Percentiles rank a stretch among this genome's conserved stretches.
Conservation (phyloP, 108 stramenopile species). For the Parmales sp. region DNA sequence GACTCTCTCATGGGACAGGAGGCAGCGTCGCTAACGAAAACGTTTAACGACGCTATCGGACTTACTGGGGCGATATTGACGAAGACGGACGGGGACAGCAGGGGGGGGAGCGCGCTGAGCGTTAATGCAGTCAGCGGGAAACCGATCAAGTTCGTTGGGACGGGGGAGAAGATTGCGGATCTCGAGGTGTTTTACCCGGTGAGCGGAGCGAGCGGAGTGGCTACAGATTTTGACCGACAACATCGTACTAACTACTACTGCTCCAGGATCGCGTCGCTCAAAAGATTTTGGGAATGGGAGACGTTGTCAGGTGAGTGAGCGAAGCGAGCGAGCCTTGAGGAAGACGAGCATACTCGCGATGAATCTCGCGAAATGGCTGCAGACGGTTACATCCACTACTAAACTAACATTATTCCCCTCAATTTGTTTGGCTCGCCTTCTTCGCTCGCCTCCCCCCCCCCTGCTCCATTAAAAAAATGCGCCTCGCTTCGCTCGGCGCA, state of each 20-base stretch:
- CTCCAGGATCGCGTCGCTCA: no score
- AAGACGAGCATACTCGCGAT: no score
- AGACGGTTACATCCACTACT: no score
- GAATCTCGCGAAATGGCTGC: no score
- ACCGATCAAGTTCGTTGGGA: constrained; percentile 93
- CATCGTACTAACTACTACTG: no score
- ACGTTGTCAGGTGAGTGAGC: constrained; percentile 52
- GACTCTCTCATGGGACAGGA: constrained; percentile 98
- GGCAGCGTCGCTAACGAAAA: constrained; percentile 82
- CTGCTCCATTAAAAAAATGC: no score
- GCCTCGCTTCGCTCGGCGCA: no score
- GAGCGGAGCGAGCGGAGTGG: constrained; percentile 89
- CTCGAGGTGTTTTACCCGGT: constrained; percentile 93
- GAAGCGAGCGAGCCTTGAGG: not conserved
- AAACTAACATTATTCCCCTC: no score
- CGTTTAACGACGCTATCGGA: constrained; percentile 83
- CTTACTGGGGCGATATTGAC: constrained; percentile 87
- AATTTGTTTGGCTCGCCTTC: no score
- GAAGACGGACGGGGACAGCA: constrained; percentile 88
- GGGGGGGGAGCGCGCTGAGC: constrained; percentile 85
- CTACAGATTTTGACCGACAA: no score
- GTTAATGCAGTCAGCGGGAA: constrained; percentile 85
- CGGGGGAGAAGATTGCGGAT: constrained; percentile 77
- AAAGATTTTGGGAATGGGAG: constrained; percentile 94
- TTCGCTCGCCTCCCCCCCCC: no score